Base-by-base conservation (phyloP, 768 basidiomycete species). In the Suillus subaureus region DNA sequence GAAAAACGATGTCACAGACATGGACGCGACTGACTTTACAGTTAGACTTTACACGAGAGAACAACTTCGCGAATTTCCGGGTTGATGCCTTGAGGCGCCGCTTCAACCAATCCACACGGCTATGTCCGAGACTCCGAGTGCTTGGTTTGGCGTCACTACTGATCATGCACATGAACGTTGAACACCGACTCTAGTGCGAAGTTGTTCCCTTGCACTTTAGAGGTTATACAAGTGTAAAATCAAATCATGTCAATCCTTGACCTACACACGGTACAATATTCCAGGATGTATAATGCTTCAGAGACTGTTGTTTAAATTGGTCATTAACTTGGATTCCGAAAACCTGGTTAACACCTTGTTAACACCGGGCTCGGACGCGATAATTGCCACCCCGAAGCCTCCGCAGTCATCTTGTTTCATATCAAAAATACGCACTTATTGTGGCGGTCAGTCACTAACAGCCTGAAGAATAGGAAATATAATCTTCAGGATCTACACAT, bases 1-100 rank as follows among this genome's bases (percentile, higher is more conserved):
- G 73, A 83, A 79, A 72, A 82, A 75, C 61, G 80, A 78, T 64
- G 83, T 78, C 67, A 82, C 73, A 68, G 71, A 77, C 82, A 83
- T 83, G 63, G 68, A 67, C 69, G 57, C 65, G 66, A 68, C 65
- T 57, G 49, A 67, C 23, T 52, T 61, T 56, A 62, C 54, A 57
- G 35, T 69, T 64, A 55, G 18, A 26, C 51, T 42, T 68, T 66
- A 65, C 66, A 40, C 56, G 64, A 37, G 60, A 64, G 42, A 43
- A 6, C 28, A 33, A n/a, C 42, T 42, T 73, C 75, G 74, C 67
- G 66, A 73, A 69, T 72, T 73, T 69, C 70, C 75, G 75, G 74
- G 63, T 63, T n/a, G 49, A 26, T 16, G 0, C 33, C 23, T 72
- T 72, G 0, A 16, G 39, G 61, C 70, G 74, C 70, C 72, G 72